Evolutionary conservation across 78 protist species (phyloP).

Genomic region (Cavenderia fasciculata): DNA sequence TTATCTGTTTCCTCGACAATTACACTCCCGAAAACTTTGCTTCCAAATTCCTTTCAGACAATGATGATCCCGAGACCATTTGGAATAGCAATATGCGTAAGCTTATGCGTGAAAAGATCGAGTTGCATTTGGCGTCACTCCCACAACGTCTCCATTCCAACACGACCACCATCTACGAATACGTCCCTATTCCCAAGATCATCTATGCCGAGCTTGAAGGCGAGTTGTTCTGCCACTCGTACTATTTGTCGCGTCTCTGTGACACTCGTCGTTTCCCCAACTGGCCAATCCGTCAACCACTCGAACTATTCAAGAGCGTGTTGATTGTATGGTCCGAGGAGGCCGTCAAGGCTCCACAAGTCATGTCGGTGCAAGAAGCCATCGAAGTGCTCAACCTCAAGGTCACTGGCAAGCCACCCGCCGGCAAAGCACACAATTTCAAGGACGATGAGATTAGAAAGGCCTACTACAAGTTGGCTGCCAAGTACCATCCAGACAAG

Average conservation of each 20-base stretch:
- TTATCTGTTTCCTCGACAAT: slow-evolving; percentile 82
- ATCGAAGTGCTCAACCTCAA: slow-evolving; percentile 52
- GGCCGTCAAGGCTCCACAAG: slow-evolving; percentile 71
- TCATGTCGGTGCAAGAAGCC: slow-evolving; percentile 52
- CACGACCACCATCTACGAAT: slow-evolving; percentile 78
- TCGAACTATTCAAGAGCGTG: slow-evolving; percentile 68
- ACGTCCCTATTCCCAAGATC: slow-evolving; percentile 84
- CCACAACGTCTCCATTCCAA: slow-evolving; percentile 86
- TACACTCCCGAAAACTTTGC: slow-evolving; percentile 88
- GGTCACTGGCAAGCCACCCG: slow-evolving; percentile 30
- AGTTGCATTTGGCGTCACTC: slow-evolving; percentile 86
- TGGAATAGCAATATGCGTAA: slow-evolving; percentile 89
- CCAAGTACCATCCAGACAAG: slow-evolving; percentile 97
- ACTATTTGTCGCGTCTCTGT: slow-evolving; percentile 90
- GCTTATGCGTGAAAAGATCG: slow-evolving; percentile 86
- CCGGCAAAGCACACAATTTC: slow-evolving; percentile 34
- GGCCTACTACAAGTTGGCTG: slow-evolving; percentile 93
- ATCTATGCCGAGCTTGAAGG: slow-evolving; percentile 79
- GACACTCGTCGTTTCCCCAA: slow-evolving; percentile 78
- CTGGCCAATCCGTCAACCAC: slow-evolving; percentile 88
- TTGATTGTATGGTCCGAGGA: slow-evolving; percentile 72
- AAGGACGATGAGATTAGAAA: slow-evolving; percentile 73
- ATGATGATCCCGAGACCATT: slow-evolving; percentile 91
- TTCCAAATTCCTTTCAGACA: slow-evolving; percentile 85
- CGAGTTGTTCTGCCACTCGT: slow-evolving; percentile 88